Evolutionary conservation across 805 yeast species (phyloP).

Genomic region (Komagataella phaffii): DNA sequence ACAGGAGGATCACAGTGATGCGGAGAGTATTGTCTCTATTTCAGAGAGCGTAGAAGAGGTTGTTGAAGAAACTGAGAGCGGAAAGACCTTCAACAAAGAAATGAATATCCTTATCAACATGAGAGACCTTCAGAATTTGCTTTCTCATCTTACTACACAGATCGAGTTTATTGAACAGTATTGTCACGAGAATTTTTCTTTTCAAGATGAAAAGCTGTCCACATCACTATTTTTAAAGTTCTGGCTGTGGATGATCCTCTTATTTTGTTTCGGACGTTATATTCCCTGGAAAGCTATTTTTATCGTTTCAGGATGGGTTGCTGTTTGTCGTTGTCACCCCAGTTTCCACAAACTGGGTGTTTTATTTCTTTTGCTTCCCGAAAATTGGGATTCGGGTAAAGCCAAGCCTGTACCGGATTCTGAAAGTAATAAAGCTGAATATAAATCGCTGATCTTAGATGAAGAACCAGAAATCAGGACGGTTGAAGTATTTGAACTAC

Average conservation of each 20-base stretch:
- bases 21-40: neutral
- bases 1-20: neutral
- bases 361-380: neutral
- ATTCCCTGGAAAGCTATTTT: slow-evolving; percentile 56
- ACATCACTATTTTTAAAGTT: slow-evolving; percentile 42
- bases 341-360: slow-evolving; percentile 5
- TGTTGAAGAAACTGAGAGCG: slow-evolving; percentile 1
- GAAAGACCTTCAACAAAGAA: slow-evolving; percentile 7
- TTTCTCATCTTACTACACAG: slow-evolving; percentile 36
- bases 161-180: slow-evolving; percentile 40
- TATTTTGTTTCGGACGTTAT: slow-evolving; percentile 30
- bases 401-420: slow-evolving; percentile 11
- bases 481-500: slow-evolving; percentile 74
- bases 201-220: slow-evolving; percentile 54
- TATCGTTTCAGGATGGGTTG: slow-evolving; percentile 44
- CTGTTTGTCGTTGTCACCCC: slow-evolving; percentile 48
- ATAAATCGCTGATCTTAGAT: slow-evolving; percentile 51
- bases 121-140: slow-evolving; percentile 60
- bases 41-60: neutral
- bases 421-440: slow-evolving; percentile 1
- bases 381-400: slow-evolving; percentile 15
- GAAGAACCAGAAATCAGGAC: slow-evolving; percentile 43
- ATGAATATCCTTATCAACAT: slow-evolving; percentile 41
- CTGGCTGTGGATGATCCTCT: slow-evolving; percentile 21
- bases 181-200: slow-evolving; percentile 52